phyloP scores from a whole-genome alignment of 2,329 filamentous ascomycete species.

The Emmonsia crescens region DNA sequence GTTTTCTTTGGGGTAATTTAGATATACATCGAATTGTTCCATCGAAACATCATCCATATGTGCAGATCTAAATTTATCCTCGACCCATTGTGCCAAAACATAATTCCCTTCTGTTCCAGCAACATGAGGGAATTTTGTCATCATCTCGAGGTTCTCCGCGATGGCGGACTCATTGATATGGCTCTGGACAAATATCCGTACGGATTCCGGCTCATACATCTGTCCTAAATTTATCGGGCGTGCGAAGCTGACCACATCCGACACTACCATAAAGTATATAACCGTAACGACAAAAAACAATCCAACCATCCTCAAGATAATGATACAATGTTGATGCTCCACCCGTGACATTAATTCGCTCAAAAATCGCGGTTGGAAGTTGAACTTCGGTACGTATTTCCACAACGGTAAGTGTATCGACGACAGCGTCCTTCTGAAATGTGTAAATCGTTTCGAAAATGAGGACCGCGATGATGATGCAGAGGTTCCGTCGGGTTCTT shows the following conservation, averaged over 20 bases:
- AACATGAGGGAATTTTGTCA: slow-evolving; percentile 77
- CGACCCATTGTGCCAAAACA: slow-evolving; percentile 72
- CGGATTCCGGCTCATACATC: slow-evolving; percentile 72
- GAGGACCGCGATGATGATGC: slow-evolving; percentile 25
- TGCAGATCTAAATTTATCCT: slow-evolving; percentile 61
- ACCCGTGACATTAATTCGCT: slow-evolving; percentile 23
- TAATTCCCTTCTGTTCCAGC: slow-evolving; percentile 92
- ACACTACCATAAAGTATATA: slow-evolving; percentile 76
- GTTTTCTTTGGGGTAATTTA: slow-evolving; percentile 75
- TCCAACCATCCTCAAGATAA: slow-evolving; percentile 63
- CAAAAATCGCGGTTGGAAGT: slow-evolving; percentile 29
- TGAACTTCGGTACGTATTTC: slow-evolving; percentile 33
- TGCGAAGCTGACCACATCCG: slow-evolving; percentile 65
- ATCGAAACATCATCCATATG: slow-evolving; percentile 64
- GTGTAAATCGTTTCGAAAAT: slow-evolving; percentile 47
- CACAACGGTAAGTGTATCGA: slow-evolving; percentile 43
- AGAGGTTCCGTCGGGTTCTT: slow-evolving; percentile 47
- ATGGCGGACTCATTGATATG: slow-evolving; percentile 61
- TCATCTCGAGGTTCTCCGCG: slow-evolving; percentile 61
- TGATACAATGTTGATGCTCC: slow-evolving; percentile 48
- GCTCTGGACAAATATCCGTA: slow-evolving; percentile 63
- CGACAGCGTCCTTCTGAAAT: slow-evolving; percentile 47
- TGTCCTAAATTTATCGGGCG: slow-evolving; percentile 53
- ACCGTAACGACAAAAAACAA: slow-evolving; percentile 64
- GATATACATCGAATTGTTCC: slow-evolving; percentile 75